phyloP scores from a whole-genome alignment of 768 basidiomycete species.

The Suillus decipiens region DNA sequence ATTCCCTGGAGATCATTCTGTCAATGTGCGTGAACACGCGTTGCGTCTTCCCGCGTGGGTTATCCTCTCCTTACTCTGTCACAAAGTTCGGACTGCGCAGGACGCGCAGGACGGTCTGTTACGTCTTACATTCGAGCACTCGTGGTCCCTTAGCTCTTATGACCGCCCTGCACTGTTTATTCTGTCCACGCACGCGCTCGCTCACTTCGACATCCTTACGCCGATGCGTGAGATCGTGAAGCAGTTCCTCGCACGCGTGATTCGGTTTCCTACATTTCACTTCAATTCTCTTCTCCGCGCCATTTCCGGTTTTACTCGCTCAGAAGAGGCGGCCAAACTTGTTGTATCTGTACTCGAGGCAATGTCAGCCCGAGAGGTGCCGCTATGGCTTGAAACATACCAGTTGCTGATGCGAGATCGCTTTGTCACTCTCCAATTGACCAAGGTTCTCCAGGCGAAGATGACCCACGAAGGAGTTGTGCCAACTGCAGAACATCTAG shows the following conservation, averaged over 20 bases:
- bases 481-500: constrained; percentile 46
- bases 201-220: constrained; percentile 47
- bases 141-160: constrained; percentile 32
- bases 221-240: constrained; percentile 48
- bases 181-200: constrained; percentile 49
- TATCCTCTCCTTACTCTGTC: constrained; percentile 48
- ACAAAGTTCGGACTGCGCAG: constrained; percentile 44
- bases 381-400: constrained; percentile 44
- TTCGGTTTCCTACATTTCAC: constrained; percentile 27
- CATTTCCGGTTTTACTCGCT: constrained; percentile 44
- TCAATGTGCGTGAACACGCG: neutral
- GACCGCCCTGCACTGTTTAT: constrained; percentile 47
- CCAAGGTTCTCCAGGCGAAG: constrained; percentile 45
- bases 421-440: constrained; percentile 51
- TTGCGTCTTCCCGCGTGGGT: constrained; percentile 51
- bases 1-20: neutral
- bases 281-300: constrained; percentile 60
- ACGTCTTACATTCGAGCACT: constrained; percentile 44
- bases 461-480: constrained; percentile 43
- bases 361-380: constrained; percentile 49
- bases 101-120: constrained; percentile 48
- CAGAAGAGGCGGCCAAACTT: constrained; percentile 40
- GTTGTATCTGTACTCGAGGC: constrained; percentile 44
- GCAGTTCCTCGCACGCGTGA: constrained; percentile 36
- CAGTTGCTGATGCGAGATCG: constrained; percentile 48